Percentiles rank a stretch among this genome's conserved stretches.
phyloP scores from a whole-genome alignment of 306 rosid genomes.

The Quercus bicolor region DNA sequence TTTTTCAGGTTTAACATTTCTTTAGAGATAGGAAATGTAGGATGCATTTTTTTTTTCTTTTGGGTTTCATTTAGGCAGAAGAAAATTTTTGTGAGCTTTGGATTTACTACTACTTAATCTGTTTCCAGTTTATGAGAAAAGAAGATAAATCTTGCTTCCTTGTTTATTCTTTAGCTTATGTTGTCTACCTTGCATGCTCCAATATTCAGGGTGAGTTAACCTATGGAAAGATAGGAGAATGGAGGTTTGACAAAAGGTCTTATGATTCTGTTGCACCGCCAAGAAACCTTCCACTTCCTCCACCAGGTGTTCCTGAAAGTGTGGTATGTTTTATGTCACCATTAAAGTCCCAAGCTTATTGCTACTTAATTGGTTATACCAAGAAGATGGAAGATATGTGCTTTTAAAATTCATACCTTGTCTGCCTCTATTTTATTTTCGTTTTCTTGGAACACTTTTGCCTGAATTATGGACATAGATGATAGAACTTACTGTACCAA shows the following conservation, averaged over 20 bases:
- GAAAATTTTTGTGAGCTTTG: not conserved
- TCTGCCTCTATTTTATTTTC: not conserved
- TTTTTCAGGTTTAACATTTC: not conserved
- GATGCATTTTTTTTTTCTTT: not conserved
- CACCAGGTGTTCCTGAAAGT: slow-evolving; percentile 90
- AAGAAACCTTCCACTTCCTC: slow-evolving; percentile 80
- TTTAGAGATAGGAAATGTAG: not conserved
- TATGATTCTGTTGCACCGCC: slow-evolving; percentile 49
- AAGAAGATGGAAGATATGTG: too few relatives aligned
- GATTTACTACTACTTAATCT: not conserved
- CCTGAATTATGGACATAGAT: not conserved
- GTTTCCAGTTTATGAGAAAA: slow-evolving; percentile 1
- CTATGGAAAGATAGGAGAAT: slow-evolving; percentile 95
- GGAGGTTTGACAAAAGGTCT: slow-evolving; percentile 97
- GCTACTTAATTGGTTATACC: not conserved
- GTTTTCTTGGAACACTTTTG: not conserved
- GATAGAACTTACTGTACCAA: not conserved
- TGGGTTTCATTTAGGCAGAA: not conserved
- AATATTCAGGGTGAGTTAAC: slow-evolving; percentile 74
- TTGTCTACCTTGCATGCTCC: slow-evolving; percentile 16
- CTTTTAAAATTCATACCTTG: too few relatives aligned
- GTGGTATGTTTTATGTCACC: slow-evolving; percentile 61
- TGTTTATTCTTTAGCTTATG: slow-evolving; percentile 4
- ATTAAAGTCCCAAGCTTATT: not conserved
- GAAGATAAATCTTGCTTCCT: not conserved